Evolutionary conservation across 169 alveolate species (phyloP), one percentile per base, ranked within the genome.

Genomic region (Plasmodium relictum): DNA sequence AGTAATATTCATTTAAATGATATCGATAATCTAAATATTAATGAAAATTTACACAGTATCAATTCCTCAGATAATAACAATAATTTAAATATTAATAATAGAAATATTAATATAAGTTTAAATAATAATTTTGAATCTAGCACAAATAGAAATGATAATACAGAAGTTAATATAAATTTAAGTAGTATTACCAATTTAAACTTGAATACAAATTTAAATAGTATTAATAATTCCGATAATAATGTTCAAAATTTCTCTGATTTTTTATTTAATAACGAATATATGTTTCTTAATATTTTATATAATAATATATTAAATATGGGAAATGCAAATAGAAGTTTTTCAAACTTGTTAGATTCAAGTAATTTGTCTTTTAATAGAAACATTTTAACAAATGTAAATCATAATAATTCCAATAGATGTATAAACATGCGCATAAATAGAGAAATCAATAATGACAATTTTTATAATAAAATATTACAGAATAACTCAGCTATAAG

Each of bases 241-340:
- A 41, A 37, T 10, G 7, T 65, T 26, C 73, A 8, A 26, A 37
- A 26, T 26, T 18, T 10, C 2, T 31, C 42, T 7, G 41, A 69
- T 24, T 52, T 45, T 12, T 31, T 14, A 8, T 31, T 9, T 22
- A 16, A 26, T 7, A 48, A 45, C 0, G 89, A 78, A 18, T 58
- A 24, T 20, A 37, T 18, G 18, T 78, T 78, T 69, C 56, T 78
- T 16, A 52, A 63, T 26, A 52, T 78, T 39, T 26, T 78, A 65
- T 78, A 78, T 31, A 78, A 78, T 20, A 78, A 78, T 54, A 31
- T 37, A 44, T 78, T 66, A 52, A 66, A 78, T 50, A 22, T 39
- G 3, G 45, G 80, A 44, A 73, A 22, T 42, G n/a, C 14, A 9
- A 63, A 66, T 42, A 50, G 71, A 22, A 66, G 63, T 65, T 63